Evolutionary conservation across 2,329 filamentous ascomycete species (phyloP).

Genomic region (Hirsutella minnesotensis): DNA sequence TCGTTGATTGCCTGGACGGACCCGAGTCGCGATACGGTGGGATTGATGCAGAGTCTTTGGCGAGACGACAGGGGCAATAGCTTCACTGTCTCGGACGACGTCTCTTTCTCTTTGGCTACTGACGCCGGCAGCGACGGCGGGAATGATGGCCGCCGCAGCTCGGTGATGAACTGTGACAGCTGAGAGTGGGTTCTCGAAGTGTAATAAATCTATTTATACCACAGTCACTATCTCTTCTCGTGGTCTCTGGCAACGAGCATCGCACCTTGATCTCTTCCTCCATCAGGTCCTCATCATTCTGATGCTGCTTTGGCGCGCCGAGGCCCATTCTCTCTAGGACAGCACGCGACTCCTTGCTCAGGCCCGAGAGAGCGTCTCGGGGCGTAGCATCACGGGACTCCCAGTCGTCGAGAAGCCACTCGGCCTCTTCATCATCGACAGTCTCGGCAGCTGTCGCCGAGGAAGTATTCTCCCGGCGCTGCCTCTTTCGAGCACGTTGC

Average conservation of each 20-base stretch:
- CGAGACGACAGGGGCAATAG: constrained; percentile 75
- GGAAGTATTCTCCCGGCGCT: constrained; percentile 28
- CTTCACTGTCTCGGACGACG: constrained; percentile 43
- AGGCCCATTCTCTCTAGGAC: constrained; percentile 57
- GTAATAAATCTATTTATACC: constrained; percentile 58
- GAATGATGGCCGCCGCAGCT: constrained; percentile 66
- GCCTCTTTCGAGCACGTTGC: constrained; percentile 33
- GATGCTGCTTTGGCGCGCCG: constrained; percentile 19
- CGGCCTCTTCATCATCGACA: constrained; percentile 44
- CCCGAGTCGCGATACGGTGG: constrained; percentile 59
- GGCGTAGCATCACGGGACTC: constrained; percentile 35
- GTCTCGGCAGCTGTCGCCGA: constrained; percentile 8
- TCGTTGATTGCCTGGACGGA: constrained; percentile 82
- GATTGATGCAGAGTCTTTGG: constrained; percentile 84
- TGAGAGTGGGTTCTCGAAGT: constrained; percentile 91
- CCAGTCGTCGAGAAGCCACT: constrained; percentile 62
- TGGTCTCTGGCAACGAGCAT: constrained; percentile 3
- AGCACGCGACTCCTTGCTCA: constrained; percentile 65
- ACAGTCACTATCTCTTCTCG: constrained; percentile 22
- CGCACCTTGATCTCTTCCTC: constrained; percentile 58
- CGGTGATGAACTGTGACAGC: constrained; percentile 74
- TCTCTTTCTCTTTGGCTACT: constrained; percentile 15
- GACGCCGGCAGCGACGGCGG: constrained; percentile 54
- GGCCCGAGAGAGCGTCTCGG: constrained; percentile 33
- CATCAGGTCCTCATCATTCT: constrained; percentile 31